Evolutionary conservation across 192 early-diverging fungal genomes (phyloP).

Genomic region (Podila verticillata): DNA sequence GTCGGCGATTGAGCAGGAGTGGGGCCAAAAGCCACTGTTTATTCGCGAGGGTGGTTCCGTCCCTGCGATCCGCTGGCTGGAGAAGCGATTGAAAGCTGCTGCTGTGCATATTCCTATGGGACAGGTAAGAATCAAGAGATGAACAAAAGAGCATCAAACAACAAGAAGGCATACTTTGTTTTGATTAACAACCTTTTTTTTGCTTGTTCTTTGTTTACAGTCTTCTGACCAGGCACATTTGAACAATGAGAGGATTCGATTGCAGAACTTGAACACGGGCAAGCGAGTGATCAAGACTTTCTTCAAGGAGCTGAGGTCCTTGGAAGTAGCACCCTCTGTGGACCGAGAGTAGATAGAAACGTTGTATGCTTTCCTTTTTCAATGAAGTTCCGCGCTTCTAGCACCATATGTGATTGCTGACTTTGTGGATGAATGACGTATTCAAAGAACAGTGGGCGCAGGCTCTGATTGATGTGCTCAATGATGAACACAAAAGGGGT

Average conservation of each 20-base stretch:
- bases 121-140: constrained; percentile 49
- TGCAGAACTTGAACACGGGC: constrained; percentile 74
- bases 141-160: background rate
- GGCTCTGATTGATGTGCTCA: background rate
- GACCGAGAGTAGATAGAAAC: background rate
- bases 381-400: background rate
- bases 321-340: constrained; percentile 4
- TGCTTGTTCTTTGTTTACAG: constrained; percentile 22
- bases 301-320: constrained; percentile 29
- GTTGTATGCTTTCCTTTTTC: background rate
- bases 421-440: background rate
- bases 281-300: constrained; percentile 70
- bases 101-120: constrained; percentile 84
- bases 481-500: background rate
- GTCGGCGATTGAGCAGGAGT: constrained; percentile 68
- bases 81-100: constrained; percentile 67
- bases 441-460: background rate
- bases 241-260: constrained; percentile 78
- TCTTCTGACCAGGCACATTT: constrained; percentile 83
- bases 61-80: constrained; percentile 79
- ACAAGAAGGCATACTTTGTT: background rate
- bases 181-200: background rate
- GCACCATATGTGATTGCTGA: too few species aligned
- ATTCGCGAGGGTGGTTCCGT: constrained; percentile 86
- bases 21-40: constrained; percentile 70